A percentile compares a stretch with the other conserved stretches of the same genome.
phyloP scores from a whole-genome alignment of 2,329 filamentous ascomycete species.

The Botrytis pseudocinerea region DNA sequence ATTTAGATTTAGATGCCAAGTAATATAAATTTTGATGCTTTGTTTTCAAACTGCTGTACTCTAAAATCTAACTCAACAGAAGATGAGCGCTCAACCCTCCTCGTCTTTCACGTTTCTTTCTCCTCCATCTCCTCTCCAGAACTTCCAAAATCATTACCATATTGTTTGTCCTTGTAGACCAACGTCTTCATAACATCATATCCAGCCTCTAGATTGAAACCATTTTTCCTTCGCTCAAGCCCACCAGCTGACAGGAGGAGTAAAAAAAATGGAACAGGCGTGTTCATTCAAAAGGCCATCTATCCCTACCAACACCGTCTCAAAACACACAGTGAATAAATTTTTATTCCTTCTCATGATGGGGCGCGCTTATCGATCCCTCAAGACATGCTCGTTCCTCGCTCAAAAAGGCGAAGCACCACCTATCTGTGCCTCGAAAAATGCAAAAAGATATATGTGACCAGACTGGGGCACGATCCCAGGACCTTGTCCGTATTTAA shows the following conservation, averaged over 20 bases:
- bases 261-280: no score
- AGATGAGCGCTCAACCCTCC: neutral
- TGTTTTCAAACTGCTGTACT: neutral
- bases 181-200: neutral
- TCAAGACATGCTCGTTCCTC: neutral
- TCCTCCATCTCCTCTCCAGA: neutral
- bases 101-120: neutral
- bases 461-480: slow-evolving; percentile 15
- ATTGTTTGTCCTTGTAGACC: fast-evolving
- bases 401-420: neutral
- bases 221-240: neutral
- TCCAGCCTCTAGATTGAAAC: neutral
- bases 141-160: neutral
- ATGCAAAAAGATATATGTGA: neutral
- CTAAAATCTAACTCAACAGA: neutral
- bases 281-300: neutral
- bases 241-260: neutral
- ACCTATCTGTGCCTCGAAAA: neutral
- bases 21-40: neutral
- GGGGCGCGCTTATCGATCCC: neutral
- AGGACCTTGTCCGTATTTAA: slow-evolving; percentile 13
- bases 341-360: neutral
- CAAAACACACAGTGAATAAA: neutral
- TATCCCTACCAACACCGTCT: neutral
- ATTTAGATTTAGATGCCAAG: neutral